Base-by-base conservation (phyloP, 805 yeast genomes). In the Yarrowia sp. region DNA sequence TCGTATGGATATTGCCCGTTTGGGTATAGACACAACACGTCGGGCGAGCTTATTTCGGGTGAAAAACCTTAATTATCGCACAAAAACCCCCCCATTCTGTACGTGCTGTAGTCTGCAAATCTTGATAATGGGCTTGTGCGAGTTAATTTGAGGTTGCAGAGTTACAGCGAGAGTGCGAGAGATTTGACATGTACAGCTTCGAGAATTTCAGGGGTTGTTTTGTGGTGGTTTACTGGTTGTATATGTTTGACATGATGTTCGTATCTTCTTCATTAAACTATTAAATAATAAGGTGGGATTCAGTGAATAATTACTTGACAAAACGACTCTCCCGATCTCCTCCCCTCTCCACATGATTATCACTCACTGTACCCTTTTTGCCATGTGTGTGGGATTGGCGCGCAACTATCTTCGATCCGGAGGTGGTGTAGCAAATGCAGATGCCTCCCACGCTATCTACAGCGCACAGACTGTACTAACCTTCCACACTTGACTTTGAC, bases 401-500 rank as follows among this genome's bases (percentile, higher is more conserved):
- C 55, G 55, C 55, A 49, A 49, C 55, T 49, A 49, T 49, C 55
- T 49, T 49, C 55, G 55, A 49, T 49, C 55, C 55, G 55, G 55
- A 8, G 55, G 55, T 32, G 55, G 55, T 32, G 55, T 49, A 49
- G 55, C 55, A 49, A 49, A 11, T 32, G 22, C 41, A 10, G n/a
- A 16, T 32, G 16, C 36, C 36, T 14, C 10, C 5, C 16, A 5
- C 19, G 22, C 61, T 55, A 40, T 32, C 5, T 43, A 43, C 52
- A 45, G 52, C 14, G 16, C 65, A 59, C 65, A 14, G 41, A 59
- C 65, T 59, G 52, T 48, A 48, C 48, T 8, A 32, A 32, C 56
- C 67, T 48, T 38, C 67, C 67, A 48, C 67, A 48, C 67, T 48
- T 63, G 56, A 63, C 22, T 38, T 63, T 63, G 38, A 63, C 56